A percentile compares a stretch with the other conserved stretches of the same genome.
phyloP scores from a whole-genome alignment of 2,329 filamentous ascomycete genomes.

The Xylaria sp. region DNA sequence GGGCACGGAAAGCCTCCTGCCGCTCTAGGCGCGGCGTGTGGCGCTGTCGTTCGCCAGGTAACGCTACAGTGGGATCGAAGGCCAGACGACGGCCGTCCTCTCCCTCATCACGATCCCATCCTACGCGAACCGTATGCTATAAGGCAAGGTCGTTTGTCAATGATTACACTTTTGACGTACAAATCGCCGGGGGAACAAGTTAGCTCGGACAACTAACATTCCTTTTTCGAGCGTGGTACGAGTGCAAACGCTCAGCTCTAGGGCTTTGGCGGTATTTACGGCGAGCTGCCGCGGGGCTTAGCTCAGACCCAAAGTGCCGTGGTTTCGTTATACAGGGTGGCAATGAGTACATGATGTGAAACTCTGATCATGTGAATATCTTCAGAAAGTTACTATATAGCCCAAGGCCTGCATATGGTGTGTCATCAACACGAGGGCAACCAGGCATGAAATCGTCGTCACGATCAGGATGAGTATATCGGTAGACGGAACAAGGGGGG shows the following conservation, averaged over 20 bases:
- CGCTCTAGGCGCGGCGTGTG: constrained; percentile 42
- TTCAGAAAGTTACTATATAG: neutral
- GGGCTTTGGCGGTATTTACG: constrained; percentile 14
- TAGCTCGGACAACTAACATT: constrained; percentile 15
- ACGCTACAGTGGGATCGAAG: constrained; percentile 28
- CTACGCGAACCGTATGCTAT: constrained; percentile 10
- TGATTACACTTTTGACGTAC: neutral
- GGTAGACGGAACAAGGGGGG: constrained; percentile 15
- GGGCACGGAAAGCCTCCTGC: constrained; percentile 45
- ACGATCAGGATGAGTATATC: constrained; percentile 19
- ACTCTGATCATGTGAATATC: constrained; percentile 3
- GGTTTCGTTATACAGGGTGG: neutral
- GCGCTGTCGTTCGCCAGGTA: constrained; percentile 38
- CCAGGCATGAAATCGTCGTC: neutral
- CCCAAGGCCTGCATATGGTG: neutral
- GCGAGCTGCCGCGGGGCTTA: constrained; percentile 15
- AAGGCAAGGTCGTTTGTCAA: neutral
- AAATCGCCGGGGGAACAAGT: neutral
- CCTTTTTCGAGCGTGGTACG: constrained; percentile 4
- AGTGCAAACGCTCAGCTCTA: constrained; percentile 2
- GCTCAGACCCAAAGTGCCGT: neutral
- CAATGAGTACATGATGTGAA: constrained; percentile 22
- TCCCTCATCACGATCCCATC: constrained; percentile 30
- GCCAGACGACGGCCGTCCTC: constrained; percentile 32
- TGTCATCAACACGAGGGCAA: constrained; percentile 3